phyloP scores from a whole-genome alignment of 2,329 filamentous ascomycete genomes.

The Trichoderma brevicompactum region DNA sequence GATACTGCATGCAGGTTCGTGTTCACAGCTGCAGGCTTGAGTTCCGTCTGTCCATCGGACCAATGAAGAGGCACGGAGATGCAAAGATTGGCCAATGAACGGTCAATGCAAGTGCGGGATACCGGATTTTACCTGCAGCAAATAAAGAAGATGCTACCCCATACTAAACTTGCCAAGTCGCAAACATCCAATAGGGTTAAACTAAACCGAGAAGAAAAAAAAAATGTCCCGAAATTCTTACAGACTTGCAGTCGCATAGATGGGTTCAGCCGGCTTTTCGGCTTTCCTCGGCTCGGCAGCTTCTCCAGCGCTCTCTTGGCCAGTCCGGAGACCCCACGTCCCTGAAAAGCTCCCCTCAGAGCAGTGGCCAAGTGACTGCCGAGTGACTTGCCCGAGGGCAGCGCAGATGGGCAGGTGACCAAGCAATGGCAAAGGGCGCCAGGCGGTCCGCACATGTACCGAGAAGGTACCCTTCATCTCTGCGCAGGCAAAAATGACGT shows the following conservation, averaged over 20 bases:
- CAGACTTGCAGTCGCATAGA: too few species aligned
- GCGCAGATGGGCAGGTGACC: conserved; percentile 4
- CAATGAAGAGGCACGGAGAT: neutral
- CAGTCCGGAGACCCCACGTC: conserved; percentile 15
- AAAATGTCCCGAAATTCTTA: too few species aligned
- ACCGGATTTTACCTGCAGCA: too few species aligned
- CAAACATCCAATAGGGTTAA: neutral
- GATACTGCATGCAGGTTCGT: neutral
- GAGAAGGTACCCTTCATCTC: neutral
- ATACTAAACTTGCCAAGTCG: too few species aligned
- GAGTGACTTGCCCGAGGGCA: conserved; percentile 2
- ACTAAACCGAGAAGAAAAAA: neutral
- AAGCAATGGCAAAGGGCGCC: neutral
- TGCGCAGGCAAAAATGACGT: conserved; percentile 1
- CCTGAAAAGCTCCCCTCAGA: conserved; percentile 10
- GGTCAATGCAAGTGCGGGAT: too few species aligned
- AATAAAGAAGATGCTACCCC: too few species aligned
- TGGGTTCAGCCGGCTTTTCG: conserved; percentile 25
- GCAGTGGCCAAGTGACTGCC: conserved; percentile 16
- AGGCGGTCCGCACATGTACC: neutral
- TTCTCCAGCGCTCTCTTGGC: neutral
- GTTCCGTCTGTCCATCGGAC: neutral
- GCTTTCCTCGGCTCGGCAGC: conserved; percentile 33
- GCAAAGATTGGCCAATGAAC: neutral
- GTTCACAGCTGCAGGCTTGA: neutral